Conservation (phyloP, 2,329 filamentous ascomycete genomes). For the Aspergillus fijiensis region DNA sequence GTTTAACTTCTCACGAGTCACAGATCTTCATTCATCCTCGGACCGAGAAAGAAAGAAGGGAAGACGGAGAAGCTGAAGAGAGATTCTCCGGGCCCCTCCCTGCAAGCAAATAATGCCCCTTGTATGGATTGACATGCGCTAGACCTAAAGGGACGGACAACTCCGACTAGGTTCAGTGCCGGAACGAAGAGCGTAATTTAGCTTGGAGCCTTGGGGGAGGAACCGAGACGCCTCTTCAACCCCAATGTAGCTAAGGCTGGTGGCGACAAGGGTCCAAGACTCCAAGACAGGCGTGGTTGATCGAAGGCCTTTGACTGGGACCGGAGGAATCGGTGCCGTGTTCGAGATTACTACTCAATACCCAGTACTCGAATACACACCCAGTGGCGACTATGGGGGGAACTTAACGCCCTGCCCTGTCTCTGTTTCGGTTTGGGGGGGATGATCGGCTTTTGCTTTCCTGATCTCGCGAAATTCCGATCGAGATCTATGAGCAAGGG, state of each 20-base stretch:
- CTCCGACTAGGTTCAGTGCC: background rate
- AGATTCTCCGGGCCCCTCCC: too few relatives aligned
- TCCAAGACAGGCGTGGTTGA: too few relatives aligned
- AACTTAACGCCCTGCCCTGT: too few relatives aligned
- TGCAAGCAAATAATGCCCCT: too few relatives aligned
- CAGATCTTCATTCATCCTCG: background rate
- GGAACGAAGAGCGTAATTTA: background rate
- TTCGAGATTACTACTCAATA: background rate
- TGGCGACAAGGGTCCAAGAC: background rate
- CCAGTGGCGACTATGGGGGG: background rate
- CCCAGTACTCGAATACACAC: too few relatives aligned
- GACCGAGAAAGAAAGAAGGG: background rate
- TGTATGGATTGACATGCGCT: background rate
- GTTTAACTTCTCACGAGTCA: background rate
- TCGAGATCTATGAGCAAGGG: background rate
- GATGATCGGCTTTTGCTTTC: background rate
- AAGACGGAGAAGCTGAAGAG: too few relatives aligned
- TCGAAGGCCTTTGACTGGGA: background rate
- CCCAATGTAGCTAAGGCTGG: background rate
- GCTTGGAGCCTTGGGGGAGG: too few relatives aligned
- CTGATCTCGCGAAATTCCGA: background rate
- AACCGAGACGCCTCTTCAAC: too few relatives aligned
- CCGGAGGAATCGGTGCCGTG: background rate
- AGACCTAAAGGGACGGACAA: background rate
- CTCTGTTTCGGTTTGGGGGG: too few relatives aligned